Evolutionary conservation across 2,329 filamentous ascomycete species (phyloP).

Genomic region (Cadophora sp.): DNA sequence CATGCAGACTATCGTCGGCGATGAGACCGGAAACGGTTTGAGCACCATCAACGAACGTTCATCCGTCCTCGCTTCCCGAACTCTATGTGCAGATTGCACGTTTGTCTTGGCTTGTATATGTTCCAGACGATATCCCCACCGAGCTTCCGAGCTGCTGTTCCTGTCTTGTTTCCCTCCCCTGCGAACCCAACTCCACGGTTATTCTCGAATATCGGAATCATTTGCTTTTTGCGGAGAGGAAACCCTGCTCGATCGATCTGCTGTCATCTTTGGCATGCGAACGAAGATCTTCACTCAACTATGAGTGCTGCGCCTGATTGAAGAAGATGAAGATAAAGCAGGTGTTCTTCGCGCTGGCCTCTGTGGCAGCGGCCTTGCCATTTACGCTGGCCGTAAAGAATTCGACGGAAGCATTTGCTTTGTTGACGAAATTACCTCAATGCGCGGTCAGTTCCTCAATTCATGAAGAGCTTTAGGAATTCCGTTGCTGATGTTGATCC

Average conservation of each 20-base stretch:
- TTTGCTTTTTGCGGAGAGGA: background rate
- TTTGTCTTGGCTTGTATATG: slow-evolving; percentile 6
- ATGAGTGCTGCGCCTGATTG: slow-evolving; percentile 1
- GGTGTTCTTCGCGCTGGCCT: background rate
- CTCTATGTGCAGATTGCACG: background rate
- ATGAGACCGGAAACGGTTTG: slow-evolving; percentile 1
- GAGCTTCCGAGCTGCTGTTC: background rate
- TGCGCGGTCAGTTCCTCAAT: background rate
- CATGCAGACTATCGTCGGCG: background rate
- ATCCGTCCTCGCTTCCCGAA: background rate
- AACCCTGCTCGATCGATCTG: background rate
- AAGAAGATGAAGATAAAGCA: slow-evolving; percentile 5
- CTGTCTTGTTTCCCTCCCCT: background rate
- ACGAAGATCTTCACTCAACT: background rate
- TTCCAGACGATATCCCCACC: slow-evolving; percentile 11
- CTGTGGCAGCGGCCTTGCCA: background rate
- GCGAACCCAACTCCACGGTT: background rate
- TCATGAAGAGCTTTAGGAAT: background rate
- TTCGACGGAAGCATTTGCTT: slow-evolving; percentile 3
- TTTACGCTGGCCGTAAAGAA: slow-evolving; percentile 12
- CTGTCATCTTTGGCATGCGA: background rate
- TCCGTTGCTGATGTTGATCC: background rate
- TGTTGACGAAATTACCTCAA: slow-evolving; percentile 5
- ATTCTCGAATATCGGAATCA: background rate
- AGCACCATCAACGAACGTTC: background rate